Conservation (phyloP, 352 stramenopile species). For the Globisporangium okanoganense region DNA sequence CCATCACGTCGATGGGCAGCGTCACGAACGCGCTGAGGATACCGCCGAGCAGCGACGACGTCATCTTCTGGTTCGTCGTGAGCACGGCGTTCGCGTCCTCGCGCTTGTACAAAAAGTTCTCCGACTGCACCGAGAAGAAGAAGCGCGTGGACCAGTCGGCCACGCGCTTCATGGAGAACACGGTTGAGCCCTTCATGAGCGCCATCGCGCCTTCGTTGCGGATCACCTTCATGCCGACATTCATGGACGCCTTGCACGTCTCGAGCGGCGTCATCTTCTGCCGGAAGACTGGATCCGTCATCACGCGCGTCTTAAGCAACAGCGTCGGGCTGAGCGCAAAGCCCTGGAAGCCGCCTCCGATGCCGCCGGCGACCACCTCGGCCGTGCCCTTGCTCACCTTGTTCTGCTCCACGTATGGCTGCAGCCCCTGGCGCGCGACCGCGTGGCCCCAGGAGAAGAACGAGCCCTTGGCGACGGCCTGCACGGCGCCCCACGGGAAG, state of each 20-base stretch:
- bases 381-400: constrained; percentile 52
- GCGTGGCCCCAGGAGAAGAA: constrained; percentile 90
- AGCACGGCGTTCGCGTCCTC: constrained; percentile 57
- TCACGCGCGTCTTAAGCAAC: constrained; percentile 93
- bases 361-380: constrained; percentile 84
- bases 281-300: constrained; percentile 92
- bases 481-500: constrained; percentile 89
- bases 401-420: constrained; percentile 51
- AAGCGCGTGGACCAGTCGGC: constrained; percentile 92
- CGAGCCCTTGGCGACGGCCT: constrained; percentile 87
- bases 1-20: constrained; percentile 91
- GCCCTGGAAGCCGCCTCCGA: constrained; percentile 91
- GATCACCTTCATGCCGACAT: constrained; percentile 89
- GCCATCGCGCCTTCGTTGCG: constrained; percentile 77
- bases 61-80: constrained; percentile 71
- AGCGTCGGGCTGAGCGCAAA: constrained; percentile 91
- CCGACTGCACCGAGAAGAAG: constrained; percentile 87
- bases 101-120: constrained; percentile 76
- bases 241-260: constrained; percentile 78
- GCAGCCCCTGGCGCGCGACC: constrained; percentile 49
- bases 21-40: constrained; percentile 74
- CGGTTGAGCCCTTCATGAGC: constrained; percentile 90
- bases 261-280: constrained; percentile 84
- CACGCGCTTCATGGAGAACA: constrained; percentile 92
- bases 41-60: constrained; percentile 82